phyloP scores from a whole-genome alignment of 208 protist genomes.

The Leishmania guyanensis region DNA sequence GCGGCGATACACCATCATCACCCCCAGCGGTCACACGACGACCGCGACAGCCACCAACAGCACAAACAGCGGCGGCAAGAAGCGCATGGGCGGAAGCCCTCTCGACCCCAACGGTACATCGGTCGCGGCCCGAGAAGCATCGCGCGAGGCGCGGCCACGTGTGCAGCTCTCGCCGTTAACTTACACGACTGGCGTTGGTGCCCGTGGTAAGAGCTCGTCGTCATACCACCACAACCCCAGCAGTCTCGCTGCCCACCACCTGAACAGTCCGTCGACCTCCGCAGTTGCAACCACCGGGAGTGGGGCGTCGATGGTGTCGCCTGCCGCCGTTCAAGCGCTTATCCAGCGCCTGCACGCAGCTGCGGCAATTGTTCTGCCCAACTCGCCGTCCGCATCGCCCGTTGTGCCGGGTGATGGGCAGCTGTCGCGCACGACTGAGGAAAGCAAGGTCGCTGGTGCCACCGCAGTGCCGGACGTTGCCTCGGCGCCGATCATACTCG shows the following conservation, averaged over 20 bases:
- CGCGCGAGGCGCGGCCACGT: conserved; percentile 21
- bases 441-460: background rate
- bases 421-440: background rate
- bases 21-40: conserved; percentile 1
- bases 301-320: conserved; percentile 11
- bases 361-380: conserved; percentile 11
- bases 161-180: conserved; percentile 25
- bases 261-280: background rate
- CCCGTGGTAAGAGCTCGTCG: background rate
- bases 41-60: conserved; percentile 7
- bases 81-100: conserved; percentile 5
- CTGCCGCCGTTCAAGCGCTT: conserved; percentile 12
- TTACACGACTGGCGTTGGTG: background rate
- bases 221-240: background rate
- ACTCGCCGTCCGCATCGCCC: background rate
- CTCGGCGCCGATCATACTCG: conserved; percentile 29
- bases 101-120: conserved; percentile 4
- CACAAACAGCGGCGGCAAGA: conserved; percentile 10
- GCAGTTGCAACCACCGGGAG: background rate
- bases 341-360: conserved; percentile 21
- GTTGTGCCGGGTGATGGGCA: background rate
- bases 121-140: background rate
- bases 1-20: conserved; percentile 31
- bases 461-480: conserved; percentile 15
- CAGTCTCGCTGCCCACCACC: background rate